Conservation (phyloP, 1,284 basidiomycete genomes). For the Ceraceosorus guamensis region DNA sequence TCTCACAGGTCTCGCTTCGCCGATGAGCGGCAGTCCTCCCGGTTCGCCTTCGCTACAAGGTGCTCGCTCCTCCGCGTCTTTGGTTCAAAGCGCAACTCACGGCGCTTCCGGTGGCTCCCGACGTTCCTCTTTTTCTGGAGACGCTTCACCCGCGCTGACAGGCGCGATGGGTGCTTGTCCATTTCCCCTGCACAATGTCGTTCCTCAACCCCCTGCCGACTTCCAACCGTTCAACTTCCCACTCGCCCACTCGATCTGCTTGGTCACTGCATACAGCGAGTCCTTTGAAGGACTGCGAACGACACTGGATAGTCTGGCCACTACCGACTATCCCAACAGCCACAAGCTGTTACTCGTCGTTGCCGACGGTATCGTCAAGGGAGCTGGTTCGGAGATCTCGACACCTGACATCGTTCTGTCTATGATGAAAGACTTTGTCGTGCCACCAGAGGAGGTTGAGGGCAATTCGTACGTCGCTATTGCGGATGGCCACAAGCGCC, state of each 20-base stretch:
- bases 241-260: conserved; percentile 83
- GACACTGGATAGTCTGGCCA: conserved; percentile 92
- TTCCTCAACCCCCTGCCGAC: conserved; percentile 83
- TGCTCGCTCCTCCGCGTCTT: conserved; percentile 74
- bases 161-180: conserved; percentile 53
- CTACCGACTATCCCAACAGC: conserved; percentile 96
- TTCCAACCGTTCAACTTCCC: conserved; percentile 95
- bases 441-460: conserved; percentile 78
- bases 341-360: conserved; percentile 95
- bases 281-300: conserved; percentile 92
- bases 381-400: conserved; percentile 51
- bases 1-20: conserved; percentile 20
- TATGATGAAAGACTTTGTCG: conserved; percentile 96
- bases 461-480: conserved; percentile 95
- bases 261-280: conserved; percentile 98
- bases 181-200: conserved; percentile 81
- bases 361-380: conserved; percentile 97
- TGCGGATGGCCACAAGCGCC: conserved; percentile 94
- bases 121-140: conserved; percentile 37
- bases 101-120: conserved; percentile 27
- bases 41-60: conserved; percentile 67
- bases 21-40: conserved; percentile 57
- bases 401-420: conserved; percentile 80
- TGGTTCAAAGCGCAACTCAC: conserved; percentile 47
- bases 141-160: conserved; percentile 12